Conservation (phyloP, 2,329 filamentous ascomycete species). For the Didymella lethalis region DNA sequence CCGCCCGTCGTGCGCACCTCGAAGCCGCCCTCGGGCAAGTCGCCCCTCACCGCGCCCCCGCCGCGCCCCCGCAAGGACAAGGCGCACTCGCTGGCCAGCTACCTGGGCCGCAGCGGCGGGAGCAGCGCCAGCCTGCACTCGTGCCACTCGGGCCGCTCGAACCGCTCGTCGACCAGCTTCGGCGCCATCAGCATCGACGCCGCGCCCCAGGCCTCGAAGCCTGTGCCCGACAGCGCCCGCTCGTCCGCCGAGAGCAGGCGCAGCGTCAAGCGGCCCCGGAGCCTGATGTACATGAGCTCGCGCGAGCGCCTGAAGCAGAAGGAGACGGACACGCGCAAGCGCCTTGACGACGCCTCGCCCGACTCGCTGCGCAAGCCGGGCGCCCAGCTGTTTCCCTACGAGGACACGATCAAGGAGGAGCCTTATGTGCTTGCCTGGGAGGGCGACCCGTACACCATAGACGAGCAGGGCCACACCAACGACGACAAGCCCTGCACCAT, state of each 20-base stretch:
- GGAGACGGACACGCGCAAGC: constrained; percentile 66
- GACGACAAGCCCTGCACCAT: too few relatives aligned
- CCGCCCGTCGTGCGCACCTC: constrained; percentile 81
- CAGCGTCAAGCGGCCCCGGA: constrained; percentile 56
- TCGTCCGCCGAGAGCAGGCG: constrained; percentile 48
- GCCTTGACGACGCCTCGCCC: constrained; percentile 53
- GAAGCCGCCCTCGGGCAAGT: constrained; percentile 80
- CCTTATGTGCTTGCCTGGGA: constrained; percentile 13
- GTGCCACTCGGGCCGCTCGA: constrained; percentile 44
- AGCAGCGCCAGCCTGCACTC: constrained; percentile 36
- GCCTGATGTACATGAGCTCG: constrained; percentile 77
- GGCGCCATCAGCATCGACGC: constrained; percentile 54
- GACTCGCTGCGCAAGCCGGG: constrained; percentile 35
- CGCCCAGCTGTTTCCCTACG: constrained; percentile 41
- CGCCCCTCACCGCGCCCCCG: constrained; percentile 70
- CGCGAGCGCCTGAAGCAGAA: constrained; percentile 71
- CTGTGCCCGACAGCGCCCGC: constrained; percentile 39
- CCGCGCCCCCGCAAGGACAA: constrained; percentile 40
- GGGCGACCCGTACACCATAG: too few relatives aligned
- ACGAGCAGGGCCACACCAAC: constrained; percentile 2
- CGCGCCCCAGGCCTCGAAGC: constrained; percentile 32
- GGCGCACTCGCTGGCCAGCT: constrained; percentile 62
- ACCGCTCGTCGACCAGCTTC: constrained; percentile 48
- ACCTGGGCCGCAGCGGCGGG: constrained; percentile 58
- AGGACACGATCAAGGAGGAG: constrained; percentile 51